phyloP scores from a whole-genome alignment of 805 yeast genomes.

The Starmerella stellata region DNA sequence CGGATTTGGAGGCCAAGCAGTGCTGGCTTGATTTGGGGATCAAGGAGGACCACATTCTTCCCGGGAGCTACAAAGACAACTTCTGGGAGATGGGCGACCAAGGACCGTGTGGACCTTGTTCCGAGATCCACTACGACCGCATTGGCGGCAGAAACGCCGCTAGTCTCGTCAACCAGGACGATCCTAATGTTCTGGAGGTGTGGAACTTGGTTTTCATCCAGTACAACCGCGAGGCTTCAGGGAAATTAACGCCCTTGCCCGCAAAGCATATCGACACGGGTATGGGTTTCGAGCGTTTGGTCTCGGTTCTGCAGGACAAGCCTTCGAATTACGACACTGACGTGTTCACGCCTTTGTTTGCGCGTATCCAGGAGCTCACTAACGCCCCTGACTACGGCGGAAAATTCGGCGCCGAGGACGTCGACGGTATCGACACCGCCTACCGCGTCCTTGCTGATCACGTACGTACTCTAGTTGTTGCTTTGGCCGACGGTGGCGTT shows the following conservation, averaged over 20 bases:
- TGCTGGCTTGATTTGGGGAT: slow-evolving; percentile 80
- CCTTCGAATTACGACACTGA: slow-evolving; percentile 93
- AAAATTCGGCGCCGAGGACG: slow-evolving; percentile 79
- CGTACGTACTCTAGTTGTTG: slow-evolving; percentile 89
- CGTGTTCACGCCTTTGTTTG: slow-evolving; percentile 78
- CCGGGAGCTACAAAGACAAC: slow-evolving; percentile 80
- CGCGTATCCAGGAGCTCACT: slow-evolving; percentile 74
- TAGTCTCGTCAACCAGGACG: slow-evolving; percentile 79
- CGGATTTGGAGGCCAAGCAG: slow-evolving; percentile 85
- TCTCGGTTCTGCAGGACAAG: slow-evolving; percentile 79
- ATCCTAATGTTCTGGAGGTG: slow-evolving; percentile 91
- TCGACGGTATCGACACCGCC: slow-evolving; percentile 92
- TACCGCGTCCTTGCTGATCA: slow-evolving; percentile 97
- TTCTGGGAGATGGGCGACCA: slow-evolving; percentile 99
- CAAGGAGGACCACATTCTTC: slow-evolving; percentile 75
- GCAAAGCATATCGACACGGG: slow-evolving; percentile 96
- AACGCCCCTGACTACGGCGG: slow-evolving; percentile 86
- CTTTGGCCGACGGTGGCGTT: slow-evolving; percentile 96
- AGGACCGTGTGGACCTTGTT: slow-evolving; percentile 99
- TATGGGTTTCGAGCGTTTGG: slow-evolving; percentile 96
- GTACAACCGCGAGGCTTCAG: slow-evolving; percentile 83
- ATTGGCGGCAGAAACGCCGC: slow-evolving; percentile 97
- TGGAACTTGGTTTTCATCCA: slow-evolving; percentile 98
- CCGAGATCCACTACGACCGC: slow-evolving; percentile 93
- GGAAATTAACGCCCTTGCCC: slow-evolving; percentile 64